A percentile compares a stretch with the other conserved stretches of the same genome.
These are phyloP conservation scores for Dactylonectria estremocensis DNA, from an alignment of 2,329 filamentous ascomycete species.

Conservation along the genomic window DNA sequence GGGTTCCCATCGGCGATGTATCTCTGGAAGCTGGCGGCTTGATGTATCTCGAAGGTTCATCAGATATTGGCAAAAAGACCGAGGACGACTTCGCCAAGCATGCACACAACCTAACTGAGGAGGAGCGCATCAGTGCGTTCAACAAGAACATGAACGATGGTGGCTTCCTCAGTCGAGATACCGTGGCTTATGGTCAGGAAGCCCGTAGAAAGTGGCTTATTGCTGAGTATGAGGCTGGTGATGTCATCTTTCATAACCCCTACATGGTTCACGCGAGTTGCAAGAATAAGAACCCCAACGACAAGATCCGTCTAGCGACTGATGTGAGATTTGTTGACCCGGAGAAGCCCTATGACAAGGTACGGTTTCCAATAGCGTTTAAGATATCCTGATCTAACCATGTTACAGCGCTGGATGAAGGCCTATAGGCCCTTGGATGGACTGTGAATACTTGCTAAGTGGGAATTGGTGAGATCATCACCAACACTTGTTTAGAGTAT, in stretches of 20 bases:
- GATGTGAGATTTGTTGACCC: constrained; percentile 29
- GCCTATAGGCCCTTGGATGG: constrained; percentile 26
- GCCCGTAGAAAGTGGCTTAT: constrained; percentile 32
- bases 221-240: constrained; percentile 33
- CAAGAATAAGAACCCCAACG: constrained; percentile 31
- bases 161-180: constrained; percentile 32
- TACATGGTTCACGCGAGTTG: constrained; percentile 35
- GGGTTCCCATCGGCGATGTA: constrained; percentile 21
- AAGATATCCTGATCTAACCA: neutral
- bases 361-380: neutral
- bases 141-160: constrained; percentile 38
- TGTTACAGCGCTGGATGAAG: constrained; percentile 21
- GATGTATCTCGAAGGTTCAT: constrained; percentile 29
- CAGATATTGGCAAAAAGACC: constrained; percentile 30
- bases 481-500: neutral
- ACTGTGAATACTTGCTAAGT: neutral
- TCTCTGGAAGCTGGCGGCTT: constrained; percentile 21
- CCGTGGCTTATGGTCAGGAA: constrained; percentile 29
- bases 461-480: neutral
- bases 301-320: constrained; percentile 28
- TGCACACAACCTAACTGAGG: constrained; percentile 21
- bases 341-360: constrained; percentile 22
- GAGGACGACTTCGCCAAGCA: constrained; percentile 33
- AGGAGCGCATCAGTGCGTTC: constrained; percentile 32
- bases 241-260: constrained; percentile 34